phyloP scores from a whole-genome alignment of 2,329 filamentous ascomycete genomes.

The Penicillium sp. region DNA sequence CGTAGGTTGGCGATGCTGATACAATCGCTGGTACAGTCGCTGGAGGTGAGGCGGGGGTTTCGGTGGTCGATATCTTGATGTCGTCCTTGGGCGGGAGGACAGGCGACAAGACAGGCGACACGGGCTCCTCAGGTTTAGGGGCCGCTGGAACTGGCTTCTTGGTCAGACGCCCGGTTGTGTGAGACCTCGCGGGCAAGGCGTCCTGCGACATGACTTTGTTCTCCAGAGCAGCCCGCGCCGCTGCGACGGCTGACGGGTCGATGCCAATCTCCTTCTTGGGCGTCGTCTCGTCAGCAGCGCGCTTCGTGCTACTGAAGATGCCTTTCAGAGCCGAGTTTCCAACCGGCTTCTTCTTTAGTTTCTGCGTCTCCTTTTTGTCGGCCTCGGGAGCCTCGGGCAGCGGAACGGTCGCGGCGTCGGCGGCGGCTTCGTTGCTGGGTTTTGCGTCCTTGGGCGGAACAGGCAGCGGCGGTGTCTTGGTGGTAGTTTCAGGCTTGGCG shows the following conservation, averaged over 20 bases:
- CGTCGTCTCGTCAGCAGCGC: constrained; percentile 21
- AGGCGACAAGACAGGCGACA: constrained; percentile 7
- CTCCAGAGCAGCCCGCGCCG: constrained; percentile 41
- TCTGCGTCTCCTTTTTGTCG: constrained; percentile 33
- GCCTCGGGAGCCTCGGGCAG: constrained; percentile 18
- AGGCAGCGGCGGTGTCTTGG: constrained; percentile 2
- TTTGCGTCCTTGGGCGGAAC: constrained; percentile 20
- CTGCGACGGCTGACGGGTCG: constrained; percentile 37
- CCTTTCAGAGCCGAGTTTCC: constrained; percentile 40
- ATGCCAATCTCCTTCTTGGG: constrained; percentile 31
- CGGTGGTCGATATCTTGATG: constrained; percentile 9
- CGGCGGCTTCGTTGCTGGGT: constrained; percentile 14
- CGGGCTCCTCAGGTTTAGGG: constrained; percentile 4
- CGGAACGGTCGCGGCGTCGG: constrained; percentile 17
- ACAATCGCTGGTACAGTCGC: constrained; percentile 16
- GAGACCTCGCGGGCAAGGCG: constrained; percentile 13
- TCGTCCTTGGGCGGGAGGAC: constrained; percentile 9
- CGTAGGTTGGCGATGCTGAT: constrained; percentile 20
- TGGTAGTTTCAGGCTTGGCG: constrained; percentile 7
- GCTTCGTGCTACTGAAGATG: constrained; percentile 41
- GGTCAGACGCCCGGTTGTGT: constrained; percentile 22
- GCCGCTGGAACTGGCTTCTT: constrained; percentile 24
- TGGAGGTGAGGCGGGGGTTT: neutral
- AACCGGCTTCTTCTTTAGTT: constrained; percentile 41
- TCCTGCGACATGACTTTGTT: constrained; percentile 33